Evolutionary conservation across 2,329 filamentous ascomycete species (phyloP).

Genomic region (Cordyceps tenuipes): DNA sequence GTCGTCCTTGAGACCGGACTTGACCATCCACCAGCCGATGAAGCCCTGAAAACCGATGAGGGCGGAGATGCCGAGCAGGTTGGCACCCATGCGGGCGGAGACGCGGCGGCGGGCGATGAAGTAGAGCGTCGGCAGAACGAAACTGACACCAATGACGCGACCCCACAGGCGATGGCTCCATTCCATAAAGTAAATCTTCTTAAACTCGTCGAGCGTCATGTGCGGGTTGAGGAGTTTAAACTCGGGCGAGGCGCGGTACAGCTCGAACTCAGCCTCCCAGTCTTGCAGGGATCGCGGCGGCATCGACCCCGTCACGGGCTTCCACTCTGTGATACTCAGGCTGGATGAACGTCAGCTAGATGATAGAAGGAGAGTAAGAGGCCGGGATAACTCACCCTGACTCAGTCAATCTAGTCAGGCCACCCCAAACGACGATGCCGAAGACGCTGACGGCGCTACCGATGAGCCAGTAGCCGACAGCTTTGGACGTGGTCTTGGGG

Average conservation of each 20-base stretch:
- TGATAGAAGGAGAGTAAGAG: background rate
- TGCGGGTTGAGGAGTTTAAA: conserved; percentile 85
- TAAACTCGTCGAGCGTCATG: conserved; percentile 91
- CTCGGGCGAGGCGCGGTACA: conserved; percentile 88
- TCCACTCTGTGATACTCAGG: conserved; percentile 98
- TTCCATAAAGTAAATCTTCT: conserved; percentile 99
- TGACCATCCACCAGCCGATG: conserved; percentile 99
- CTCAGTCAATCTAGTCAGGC: conserved; percentile 87
- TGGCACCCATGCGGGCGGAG: conserved; percentile 65
- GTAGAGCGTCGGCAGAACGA: conserved; percentile 80
- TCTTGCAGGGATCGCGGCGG: conserved; percentile 70
- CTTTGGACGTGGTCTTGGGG: conserved; percentile 60
- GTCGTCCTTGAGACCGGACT: conserved; percentile 90
- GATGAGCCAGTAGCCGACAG: conserved; percentile 85
- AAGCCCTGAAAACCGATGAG: conserved; percentile 93
- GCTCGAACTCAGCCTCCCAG: conserved; percentile 89
- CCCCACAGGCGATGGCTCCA: conserved; percentile 96
- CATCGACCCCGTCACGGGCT: conserved; percentile 84
- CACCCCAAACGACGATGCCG: conserved; percentile 92
- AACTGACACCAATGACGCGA: conserved; percentile 79
- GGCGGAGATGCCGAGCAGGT: conserved; percentile 72
- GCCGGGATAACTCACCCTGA: conserved; percentile 58
- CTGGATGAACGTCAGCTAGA: conserved; percentile 35
- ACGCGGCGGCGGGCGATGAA: conserved; percentile 77
- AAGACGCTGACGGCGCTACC: conserved; percentile 90